Conservation (phyloP, 352 stramenopile genomes). For the Pythium grandisporangium region DNA sequence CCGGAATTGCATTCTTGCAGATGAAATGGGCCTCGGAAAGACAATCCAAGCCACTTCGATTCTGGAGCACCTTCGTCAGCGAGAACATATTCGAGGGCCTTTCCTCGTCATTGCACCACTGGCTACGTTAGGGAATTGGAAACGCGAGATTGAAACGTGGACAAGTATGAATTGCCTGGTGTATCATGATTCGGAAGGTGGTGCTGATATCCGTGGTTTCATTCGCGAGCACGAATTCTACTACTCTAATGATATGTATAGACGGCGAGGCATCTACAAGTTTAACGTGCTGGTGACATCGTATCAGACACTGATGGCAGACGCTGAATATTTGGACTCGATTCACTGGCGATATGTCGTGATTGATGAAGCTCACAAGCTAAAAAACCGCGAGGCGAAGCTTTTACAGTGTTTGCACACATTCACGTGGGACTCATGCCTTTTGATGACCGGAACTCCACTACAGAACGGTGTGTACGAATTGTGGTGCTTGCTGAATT, state of each 20-base stretch:
- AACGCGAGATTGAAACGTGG: slow-evolving; percentile 98
- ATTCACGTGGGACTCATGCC: slow-evolving; percentile 84
- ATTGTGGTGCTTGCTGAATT: slow-evolving; percentile 99
- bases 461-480: slow-evolving; percentile 99
- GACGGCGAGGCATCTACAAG: slow-evolving; percentile 76
- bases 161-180: slow-evolving; percentile 99
- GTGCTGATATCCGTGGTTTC: slow-evolving; percentile 84
- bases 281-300: slow-evolving; percentile 98
- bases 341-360: slow-evolving; percentile 97
- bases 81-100: slow-evolving; percentile 90
- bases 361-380: slow-evolving; percentile 98
- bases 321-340: slow-evolving; percentile 87
- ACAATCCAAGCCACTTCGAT: slow-evolving; percentile 91
- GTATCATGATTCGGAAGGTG: slow-evolving; percentile 95
- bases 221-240: slow-evolving; percentile 97
- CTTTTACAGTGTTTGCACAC: slow-evolving; percentile 87
- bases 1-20: slow-evolving; percentile 88
- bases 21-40: slow-evolving; percentile 89
- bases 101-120: slow-evolving; percentile 98
- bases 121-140: slow-evolving; percentile 98
- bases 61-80: slow-evolving; percentile 90
- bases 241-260: slow-evolving; percentile 84
- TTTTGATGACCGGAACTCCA: slow-evolving; percentile 96
- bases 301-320: slow-evolving; percentile 94
- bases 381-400: slow-evolving; percentile 97